phyloP scores from a whole-genome alignment of 2,329 filamentous ascomycete genomes.

The Lecanicillium sp. region DNA sequence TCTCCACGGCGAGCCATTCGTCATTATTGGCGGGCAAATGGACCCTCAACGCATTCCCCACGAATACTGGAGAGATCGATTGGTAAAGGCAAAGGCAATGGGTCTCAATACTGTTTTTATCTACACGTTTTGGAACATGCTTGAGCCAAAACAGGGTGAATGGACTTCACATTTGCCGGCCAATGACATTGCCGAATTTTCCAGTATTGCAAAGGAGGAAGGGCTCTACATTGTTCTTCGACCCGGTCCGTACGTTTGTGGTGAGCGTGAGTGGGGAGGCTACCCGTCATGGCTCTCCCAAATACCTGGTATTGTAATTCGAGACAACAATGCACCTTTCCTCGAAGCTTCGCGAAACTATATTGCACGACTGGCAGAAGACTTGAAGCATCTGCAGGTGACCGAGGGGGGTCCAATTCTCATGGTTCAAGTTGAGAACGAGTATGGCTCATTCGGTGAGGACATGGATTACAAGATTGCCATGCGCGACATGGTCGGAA shows the following conservation, averaged over 20 bases:
- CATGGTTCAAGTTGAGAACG: constrained; percentile 46
- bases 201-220: constrained; percentile 36
- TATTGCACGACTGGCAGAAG: constrained; percentile 30
- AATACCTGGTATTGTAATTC: constrained; percentile 34
- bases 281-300: constrained; percentile 39
- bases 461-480: constrained; percentile 38
- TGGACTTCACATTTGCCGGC: constrained; percentile 29
- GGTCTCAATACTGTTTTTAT: constrained; percentile 60
- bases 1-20: constrained; percentile 32
- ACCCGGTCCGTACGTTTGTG: constrained; percentile 43
- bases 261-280: constrained; percentile 43
- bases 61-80: constrained; percentile 41
- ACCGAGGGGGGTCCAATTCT: constrained; percentile 38
- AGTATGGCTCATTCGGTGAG: constrained; percentile 43
- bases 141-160: constrained; percentile 34
- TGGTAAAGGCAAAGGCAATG: constrained; percentile 81
- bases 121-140: constrained; percentile 45
- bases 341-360: constrained; percentile 32
- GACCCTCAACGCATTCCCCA: constrained; percentile 43
- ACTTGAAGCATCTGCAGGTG: constrained; percentile 31
- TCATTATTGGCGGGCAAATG: constrained; percentile 44
- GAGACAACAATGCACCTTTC: constrained; percentile 34
- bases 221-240: constrained; percentile 38
- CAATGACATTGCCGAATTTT: constrained; percentile 40
- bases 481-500: constrained; percentile 35